phyloP scores from a whole-genome alignment of 495 filamentous ascomycete species.

The Cudoniella acicularis region DNA sequence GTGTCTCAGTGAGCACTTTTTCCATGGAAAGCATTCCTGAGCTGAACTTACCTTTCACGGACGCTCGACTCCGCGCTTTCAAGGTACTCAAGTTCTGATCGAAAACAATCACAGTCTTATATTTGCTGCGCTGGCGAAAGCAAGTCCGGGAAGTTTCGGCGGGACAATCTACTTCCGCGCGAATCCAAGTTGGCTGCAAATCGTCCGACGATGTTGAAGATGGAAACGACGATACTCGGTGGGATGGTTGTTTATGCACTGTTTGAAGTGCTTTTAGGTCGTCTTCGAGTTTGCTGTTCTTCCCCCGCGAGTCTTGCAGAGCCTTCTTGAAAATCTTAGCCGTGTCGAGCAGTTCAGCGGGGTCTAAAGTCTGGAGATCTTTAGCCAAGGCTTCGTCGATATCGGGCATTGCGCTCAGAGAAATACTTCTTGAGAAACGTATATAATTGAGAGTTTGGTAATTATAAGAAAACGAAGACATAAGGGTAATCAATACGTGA shows the following conservation, averaged over 20 bases:
- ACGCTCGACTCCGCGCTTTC: neutral
- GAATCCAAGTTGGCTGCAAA: neutral
- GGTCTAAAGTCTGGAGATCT: neutral
- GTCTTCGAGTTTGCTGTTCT: neutral
- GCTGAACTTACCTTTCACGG: neutral
- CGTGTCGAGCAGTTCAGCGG: neutral
- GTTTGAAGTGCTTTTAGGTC: neutral
- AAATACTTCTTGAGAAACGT: neutral
- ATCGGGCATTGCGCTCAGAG: neutral
- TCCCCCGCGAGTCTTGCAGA: neutral
- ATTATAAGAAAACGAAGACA: too few relatives aligned
- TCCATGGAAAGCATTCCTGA: too few relatives aligned
- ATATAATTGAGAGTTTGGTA: neutral
- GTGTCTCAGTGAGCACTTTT: neutral
- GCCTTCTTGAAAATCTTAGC: neutral
- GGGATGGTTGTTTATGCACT: neutral
- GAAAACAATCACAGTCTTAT: neutral
- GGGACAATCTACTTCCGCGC: constrained; percentile 2
- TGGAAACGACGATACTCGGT: neutral
- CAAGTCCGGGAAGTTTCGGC: neutral
- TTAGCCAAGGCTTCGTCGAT: neutral
- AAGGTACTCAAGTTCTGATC: neutral
- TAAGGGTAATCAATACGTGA: too few relatives aligned
- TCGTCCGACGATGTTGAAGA: neutral
- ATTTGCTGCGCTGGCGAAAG: constrained; percentile 7